Evolutionary conservation across 805 yeast species (phyloP).

Genomic region (Teunomyces lycoperdinae): DNA sequence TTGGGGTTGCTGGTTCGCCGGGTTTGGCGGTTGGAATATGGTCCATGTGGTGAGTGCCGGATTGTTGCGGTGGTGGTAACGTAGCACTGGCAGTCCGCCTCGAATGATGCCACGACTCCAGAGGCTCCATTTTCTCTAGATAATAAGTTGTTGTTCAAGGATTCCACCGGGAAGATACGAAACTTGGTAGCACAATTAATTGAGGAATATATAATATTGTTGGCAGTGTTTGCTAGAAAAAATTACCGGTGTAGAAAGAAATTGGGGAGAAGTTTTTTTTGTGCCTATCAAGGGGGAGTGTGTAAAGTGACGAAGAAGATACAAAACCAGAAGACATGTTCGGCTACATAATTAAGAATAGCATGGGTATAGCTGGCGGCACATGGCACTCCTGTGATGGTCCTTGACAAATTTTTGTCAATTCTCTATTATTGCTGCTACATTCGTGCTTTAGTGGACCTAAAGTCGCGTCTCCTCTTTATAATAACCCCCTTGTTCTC

Average conservation of each 20-base stretch:
- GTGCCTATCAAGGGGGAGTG: conserved; percentile 3
- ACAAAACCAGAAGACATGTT: not conserved
- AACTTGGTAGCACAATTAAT: not conserved
- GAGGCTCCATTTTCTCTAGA: conserved; percentile 4
- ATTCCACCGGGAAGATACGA: not conserved
- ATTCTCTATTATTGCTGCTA: too few species aligned
- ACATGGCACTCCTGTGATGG: not conserved
- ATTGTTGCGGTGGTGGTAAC: not conserved
- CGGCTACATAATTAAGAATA: not conserved
- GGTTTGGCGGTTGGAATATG: conserved; percentile 6
- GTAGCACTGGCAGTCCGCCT: conserved; percentile 5
- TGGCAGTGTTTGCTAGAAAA: not conserved
- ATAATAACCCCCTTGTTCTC: not conserved
- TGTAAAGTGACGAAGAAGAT: not conserved
- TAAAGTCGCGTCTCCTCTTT: too few species aligned
- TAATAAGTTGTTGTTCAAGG: not conserved
- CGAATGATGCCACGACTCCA: conserved; percentile 6
- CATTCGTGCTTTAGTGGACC: too few species aligned
- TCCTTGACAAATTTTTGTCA: too few species aligned
- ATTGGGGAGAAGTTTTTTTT: conserved; percentile 4
- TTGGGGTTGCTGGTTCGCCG: conserved; percentile 60
- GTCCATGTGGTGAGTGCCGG: not conserved
- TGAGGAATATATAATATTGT: not conserved
- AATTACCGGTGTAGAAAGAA: not conserved
- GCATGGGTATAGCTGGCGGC: not conserved